These are phyloP conservation scores for Debaryomycetaceae sp. DNA, from an alignment of 1,139 yeast species.

Conservation along the genomic window DNA sequence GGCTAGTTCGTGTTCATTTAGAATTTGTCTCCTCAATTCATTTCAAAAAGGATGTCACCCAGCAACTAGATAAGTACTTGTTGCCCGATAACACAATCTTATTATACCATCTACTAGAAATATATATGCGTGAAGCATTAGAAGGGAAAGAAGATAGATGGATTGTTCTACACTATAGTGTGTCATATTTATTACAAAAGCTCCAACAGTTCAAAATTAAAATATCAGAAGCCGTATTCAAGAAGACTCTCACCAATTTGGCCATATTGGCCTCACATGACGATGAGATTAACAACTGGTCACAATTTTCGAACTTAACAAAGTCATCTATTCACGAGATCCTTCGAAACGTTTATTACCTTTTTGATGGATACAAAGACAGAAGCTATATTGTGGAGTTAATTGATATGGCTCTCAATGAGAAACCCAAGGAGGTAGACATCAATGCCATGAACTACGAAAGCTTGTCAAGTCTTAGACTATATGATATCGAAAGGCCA, in stretches of 20 bases:
- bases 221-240: conserved; percentile 17
- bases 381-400: conserved; percentile 11
- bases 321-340: conserved; percentile 12
- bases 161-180: conserved; percentile 23
- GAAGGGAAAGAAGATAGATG: conserved; percentile 24
- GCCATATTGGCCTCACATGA: conserved; percentile 12
- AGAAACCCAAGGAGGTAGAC: neutral
- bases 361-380: conserved; percentile 37
- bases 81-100: conserved; percentile 19
- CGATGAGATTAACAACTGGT: conserved; percentile 8
- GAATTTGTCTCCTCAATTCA: conserved; percentile 25
- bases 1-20: conserved; percentile 23
- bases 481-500: neutral
- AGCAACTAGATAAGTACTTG: conserved; percentile 22
- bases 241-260: conserved; percentile 19
- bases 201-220: conserved; percentile 16
- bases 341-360: conserved; percentile 10
- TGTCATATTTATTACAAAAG: conserved; percentile 9
- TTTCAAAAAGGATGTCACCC: conserved; percentile 15
- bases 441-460: neutral
- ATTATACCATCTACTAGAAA: conserved; percentile 27
- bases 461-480: neutral
- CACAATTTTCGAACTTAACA: conserved; percentile 12
- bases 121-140: conserved; percentile 24
- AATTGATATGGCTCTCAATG: conserved; percentile 10